Conservation (phyloP, 2,329 filamentous ascomycete genomes). For the Exophiala viscosa region DNA sequence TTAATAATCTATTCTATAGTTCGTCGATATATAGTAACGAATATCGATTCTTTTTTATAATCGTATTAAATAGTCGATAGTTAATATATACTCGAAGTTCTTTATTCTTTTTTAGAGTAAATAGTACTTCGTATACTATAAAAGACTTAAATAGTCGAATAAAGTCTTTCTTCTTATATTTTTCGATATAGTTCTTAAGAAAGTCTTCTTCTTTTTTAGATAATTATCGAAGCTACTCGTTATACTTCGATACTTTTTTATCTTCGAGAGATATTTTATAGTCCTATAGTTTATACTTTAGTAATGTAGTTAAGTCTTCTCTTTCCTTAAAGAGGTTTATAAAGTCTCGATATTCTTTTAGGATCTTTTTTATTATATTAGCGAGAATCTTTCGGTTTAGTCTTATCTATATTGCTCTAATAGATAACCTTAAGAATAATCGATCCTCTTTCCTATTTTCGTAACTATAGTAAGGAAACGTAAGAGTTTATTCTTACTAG, state of each 20-base stretch:
- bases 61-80: not conserved
- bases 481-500: not conserved
- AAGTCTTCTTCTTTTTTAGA: too few relatives aligned
- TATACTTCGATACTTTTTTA: not conserved
- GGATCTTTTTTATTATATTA: not conserved
- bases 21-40: not conserved
- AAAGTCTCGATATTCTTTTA: not conserved
- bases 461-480: too few relatives aligned
- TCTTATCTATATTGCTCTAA: not conserved
- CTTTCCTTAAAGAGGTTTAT: not conserved
- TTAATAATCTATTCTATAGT: conserved; percentile 9
- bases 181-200: too few relatives aligned
- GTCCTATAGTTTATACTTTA: not conserved
- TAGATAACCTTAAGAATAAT: not conserved
- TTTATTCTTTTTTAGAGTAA: not conserved
- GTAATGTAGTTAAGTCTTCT: not conserved
- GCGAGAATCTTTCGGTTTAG: not conserved
- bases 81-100: not conserved
- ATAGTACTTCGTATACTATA: not conserved
- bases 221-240: too few relatives aligned
- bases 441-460: too few relatives aligned
- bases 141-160: too few relatives aligned
- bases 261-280: not conserved
- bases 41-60: not conserved
- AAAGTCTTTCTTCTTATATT: not conserved